Base-by-base conservation (phyloP, 805 yeast genomes). In the Jamesozyma hellenica region DNA sequence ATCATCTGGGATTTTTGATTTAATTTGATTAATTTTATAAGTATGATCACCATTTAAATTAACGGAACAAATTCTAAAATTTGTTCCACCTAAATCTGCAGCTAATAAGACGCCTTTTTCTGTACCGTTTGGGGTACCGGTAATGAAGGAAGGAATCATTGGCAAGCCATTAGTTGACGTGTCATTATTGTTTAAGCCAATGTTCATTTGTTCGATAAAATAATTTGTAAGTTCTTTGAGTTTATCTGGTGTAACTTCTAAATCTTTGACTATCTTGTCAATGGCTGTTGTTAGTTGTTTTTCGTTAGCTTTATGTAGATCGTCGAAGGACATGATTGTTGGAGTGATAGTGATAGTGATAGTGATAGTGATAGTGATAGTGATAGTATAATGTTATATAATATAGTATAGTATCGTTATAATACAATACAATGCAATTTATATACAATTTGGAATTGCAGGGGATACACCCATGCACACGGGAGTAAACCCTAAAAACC, bases 61-160 rank as follows among this genome's bases (percentile, higher is more conserved):
- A 25, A 90, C 88, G 3, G 96, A 86, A 56, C 96, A 87, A 15
- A 90, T 95, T 54, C 97, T 72, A 65, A 92, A 86, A 60, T 92
- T 90, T 43, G 97, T 90, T 39, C 97, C 97, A 44, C 97, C 97
- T 39, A 90, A 70, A 57, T 92, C 97, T 4, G 92, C 95, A 39
- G 97, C 96, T 44, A 90, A 66, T 44, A 72, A 75, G 34, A 83
- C 67, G 34, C 97, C 97, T 41, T 68, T 69, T 60, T 90, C 98
- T 34, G 73, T 69, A 31, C 98, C 98, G 32, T 71, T 74, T n/a
- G 98, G 97, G 38, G 84, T 72, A 7, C 74, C 70, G 4, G 95
- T 84, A 28, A 90, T 94, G 58, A 63, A 90, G 1, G 95, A 76
- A 31, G 97, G 97, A 52, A 90, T 85, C 98, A 90, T 92, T 28